A percentile compares a stretch with the other conserved stretches of the same genome.
Evolutionary conservation across 2,329 filamentous ascomycete genomes (phyloP).

Genomic region (Alternaria consortialis): DNA sequence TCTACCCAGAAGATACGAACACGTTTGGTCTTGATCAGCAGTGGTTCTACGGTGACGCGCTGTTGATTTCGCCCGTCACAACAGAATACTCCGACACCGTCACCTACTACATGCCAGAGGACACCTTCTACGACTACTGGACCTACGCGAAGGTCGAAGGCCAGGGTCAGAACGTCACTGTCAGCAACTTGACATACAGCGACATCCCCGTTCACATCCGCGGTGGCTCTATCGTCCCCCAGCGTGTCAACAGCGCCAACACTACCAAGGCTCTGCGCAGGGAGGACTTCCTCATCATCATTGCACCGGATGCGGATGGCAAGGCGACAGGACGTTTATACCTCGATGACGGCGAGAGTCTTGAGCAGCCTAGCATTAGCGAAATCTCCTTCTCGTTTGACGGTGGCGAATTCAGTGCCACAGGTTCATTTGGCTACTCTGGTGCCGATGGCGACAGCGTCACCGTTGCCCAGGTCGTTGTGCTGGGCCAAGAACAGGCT

Average conservation of each 20-base stretch:
- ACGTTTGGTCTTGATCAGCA: slow-evolving; percentile 64
- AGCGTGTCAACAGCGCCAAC: slow-evolving; percentile 64
- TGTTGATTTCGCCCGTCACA: slow-evolving; percentile 66
- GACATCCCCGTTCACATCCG: slow-evolving; percentile 73
- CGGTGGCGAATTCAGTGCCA: slow-evolving; percentile 60
- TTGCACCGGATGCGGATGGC: slow-evolving; percentile 71
- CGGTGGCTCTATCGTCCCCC: slow-evolving; percentile 71
- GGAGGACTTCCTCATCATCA: slow-evolving; percentile 74
- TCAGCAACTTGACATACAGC: slow-evolving; percentile 58
- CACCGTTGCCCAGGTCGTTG: slow-evolving; percentile 35
- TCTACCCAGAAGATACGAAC: slow-evolving; percentile 68
- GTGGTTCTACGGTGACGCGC: slow-evolving; percentile 67
- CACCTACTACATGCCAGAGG: slow-evolving; percentile 65
- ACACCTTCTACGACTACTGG: slow-evolving; percentile 69
- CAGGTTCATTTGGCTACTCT: slow-evolving; percentile 64
- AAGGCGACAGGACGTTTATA: slow-evolving; percentile 74
- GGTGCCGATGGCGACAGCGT: slow-evolving; percentile 34
- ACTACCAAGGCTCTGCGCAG: slow-evolving; percentile 70
- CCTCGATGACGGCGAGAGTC: slow-evolving; percentile 77
- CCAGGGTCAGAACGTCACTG: slow-evolving; percentile 55
- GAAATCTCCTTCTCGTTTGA: slow-evolving; percentile 69
- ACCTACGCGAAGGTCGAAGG: slow-evolving; percentile 60
- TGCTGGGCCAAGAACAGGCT: slow-evolving; percentile 38
- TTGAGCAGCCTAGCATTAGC: slow-evolving; percentile 67
- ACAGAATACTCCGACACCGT: slow-evolving; percentile 63